These are phyloP conservation scores for Conticribra weissflogii DNA, from an alignment of 108 stramenopile species.

Conservation along the genomic window DNA sequence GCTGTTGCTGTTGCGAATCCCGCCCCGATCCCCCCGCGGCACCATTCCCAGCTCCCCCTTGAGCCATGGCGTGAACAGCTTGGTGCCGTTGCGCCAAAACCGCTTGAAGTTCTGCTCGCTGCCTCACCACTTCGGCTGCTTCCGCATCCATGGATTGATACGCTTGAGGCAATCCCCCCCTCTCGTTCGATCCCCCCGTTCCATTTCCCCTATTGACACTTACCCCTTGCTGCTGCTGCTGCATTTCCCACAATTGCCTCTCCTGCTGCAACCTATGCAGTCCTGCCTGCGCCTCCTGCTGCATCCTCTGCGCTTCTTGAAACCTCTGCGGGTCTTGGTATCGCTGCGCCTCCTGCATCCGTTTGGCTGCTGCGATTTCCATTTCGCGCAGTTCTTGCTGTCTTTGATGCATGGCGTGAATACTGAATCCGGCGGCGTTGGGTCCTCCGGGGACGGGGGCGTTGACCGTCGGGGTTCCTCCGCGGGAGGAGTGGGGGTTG, in stretches of 20 bases:
- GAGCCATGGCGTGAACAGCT: slow-evolving; percentile 30
- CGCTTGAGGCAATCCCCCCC: slow-evolving; percentile 31
- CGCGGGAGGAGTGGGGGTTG: background rate
- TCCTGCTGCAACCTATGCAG: slow-evolving; percentile 24
- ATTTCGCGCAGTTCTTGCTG: slow-evolving; percentile 14
- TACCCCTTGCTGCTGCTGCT: slow-evolving; percentile 32
- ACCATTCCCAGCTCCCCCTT: no score
- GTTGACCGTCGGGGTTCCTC: slow-evolving; percentile 1
- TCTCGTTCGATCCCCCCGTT: background rate
- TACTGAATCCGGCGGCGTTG: background rate
- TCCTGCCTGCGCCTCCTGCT: background rate
- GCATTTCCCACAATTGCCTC: slow-evolving; percentile 19
- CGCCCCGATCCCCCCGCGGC: background rate
- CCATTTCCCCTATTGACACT: slow-evolving; percentile 28
- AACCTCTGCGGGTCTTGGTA: background rate
- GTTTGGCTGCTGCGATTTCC: slow-evolving; percentile 26
- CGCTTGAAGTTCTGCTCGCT: slow-evolving; percentile 42
- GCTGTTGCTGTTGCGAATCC: slow-evolving; percentile 18
- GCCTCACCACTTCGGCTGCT: slow-evolving; percentile 35
- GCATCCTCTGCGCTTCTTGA: background rate
- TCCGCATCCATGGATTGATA: slow-evolving; percentile 31
- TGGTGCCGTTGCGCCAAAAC: slow-evolving; percentile 47
- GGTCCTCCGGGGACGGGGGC: slow-evolving; percentile 1
- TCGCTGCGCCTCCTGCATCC: slow-evolving; percentile 38
- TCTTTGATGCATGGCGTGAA: slow-evolving; percentile 27